Base-by-base conservation (phyloP, 495 filamentous ascomycete genomes). In the Niebla homalea region DNA sequence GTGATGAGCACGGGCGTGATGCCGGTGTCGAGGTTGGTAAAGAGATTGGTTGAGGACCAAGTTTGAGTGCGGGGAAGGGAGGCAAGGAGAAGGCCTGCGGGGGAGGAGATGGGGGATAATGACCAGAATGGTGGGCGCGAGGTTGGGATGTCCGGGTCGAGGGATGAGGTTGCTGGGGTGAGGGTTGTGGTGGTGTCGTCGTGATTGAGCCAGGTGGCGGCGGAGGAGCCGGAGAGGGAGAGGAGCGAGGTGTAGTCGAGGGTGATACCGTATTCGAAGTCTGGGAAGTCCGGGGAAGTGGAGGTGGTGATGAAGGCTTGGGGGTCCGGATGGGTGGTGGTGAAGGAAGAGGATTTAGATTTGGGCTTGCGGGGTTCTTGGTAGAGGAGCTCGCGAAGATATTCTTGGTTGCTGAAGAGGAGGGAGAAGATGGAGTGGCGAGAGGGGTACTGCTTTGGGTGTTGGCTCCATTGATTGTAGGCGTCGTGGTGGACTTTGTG, bases 351-450 rank as follows among this genome's bases (percentile, higher is more conserved):
- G 0, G 53, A 56, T 16, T 72, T 67, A 0, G 66, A 67, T 15
- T 70, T 72, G 16, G 70, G 66, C 25, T 66, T 32, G 36, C 59
- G 52, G 20, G 46, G 52, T 15, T 48, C 57, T n/a, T 60, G 65
- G 50, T 75, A 70, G 56, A 72, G 67, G 39, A 69, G 57, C 54
- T 79, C 70, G 36, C 77, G 66, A 23, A 72, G 61, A 29, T 75
- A 73, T 62, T 81, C 77, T 56, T 82, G 77, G 35, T 73, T 66
- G 43, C 75, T 76, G 48, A 72, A 79, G 44, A 82, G 74, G 47
- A 72, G 65, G 7, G 74, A 72, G 49, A 80, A 67, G 15, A 75
- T 65, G 43, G 68, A 54, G 58, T 77, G 68, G 54, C 77, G 72
- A 26, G 61, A 64, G 7, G 63, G 50, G 20, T 54, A 59, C 36